Evolutionary conservation across 2,329 filamentous ascomycete species (phyloP).

Genomic region (Fusarium sp.): DNA sequence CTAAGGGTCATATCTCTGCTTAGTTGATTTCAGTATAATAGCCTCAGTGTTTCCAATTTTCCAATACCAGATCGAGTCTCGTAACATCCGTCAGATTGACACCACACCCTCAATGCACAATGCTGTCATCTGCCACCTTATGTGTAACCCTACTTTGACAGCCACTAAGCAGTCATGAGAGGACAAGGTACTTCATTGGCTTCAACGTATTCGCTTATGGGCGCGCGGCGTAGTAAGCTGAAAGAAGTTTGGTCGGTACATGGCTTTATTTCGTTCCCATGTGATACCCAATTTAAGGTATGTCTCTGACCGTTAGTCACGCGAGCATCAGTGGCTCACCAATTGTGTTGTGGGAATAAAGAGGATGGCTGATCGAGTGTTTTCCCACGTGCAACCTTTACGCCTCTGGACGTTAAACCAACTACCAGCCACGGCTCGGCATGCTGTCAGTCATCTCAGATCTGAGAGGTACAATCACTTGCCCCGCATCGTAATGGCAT

Average conservation of each 20-base stretch:
- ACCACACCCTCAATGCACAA: not conserved
- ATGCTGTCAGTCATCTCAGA: not conserved
- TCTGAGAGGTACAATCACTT: not conserved
- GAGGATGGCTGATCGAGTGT: not conserved
- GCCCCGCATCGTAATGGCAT: not conserved
- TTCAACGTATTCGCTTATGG: not conserved
- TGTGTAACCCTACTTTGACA: not conserved
- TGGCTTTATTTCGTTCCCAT: not conserved
- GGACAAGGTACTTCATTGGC: not conserved
- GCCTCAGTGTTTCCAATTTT: not conserved
- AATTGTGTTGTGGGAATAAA: not conserved
- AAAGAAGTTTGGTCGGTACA: not conserved
- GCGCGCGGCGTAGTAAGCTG: not conserved
- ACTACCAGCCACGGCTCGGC: not conserved
- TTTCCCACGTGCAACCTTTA: not conserved
- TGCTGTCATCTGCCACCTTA: not conserved
- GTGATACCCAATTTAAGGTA: not conserved
- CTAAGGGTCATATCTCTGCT: rapidly evolving
- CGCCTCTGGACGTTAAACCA: not conserved
- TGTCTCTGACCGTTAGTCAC: not conserved
- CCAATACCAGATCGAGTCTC: not conserved
- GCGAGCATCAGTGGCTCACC: not conserved
- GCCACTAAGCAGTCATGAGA: not conserved
- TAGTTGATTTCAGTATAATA: not conserved
- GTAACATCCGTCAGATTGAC: not conserved